A percentile compares a stretch with the other conserved stretches of the same genome.
Evolutionary conservation across 495 filamentous ascomycete genomes (phyloP).

Genomic region (Penicillium angulare): DNA sequence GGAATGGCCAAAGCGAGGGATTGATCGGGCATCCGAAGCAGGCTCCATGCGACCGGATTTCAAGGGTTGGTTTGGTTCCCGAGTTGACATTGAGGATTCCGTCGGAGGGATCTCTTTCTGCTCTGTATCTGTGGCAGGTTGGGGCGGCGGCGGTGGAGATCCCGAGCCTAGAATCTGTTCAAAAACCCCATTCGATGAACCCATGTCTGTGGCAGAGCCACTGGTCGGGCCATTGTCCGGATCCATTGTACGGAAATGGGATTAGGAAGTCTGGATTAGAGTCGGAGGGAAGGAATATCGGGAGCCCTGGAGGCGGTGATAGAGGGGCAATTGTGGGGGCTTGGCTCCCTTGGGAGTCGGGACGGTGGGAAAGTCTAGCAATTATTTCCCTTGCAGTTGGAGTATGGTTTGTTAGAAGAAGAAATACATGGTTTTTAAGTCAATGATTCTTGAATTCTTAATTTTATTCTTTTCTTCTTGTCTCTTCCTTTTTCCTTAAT

Average conservation of each 20-base stretch:
- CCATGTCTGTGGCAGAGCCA: constrained; percentile 41
- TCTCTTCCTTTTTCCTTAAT: too few relatives aligned
- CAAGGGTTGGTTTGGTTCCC: constrained; percentile 5
- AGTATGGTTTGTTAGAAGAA: too few relatives aligned
- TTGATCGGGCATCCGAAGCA: constrained; percentile 21
- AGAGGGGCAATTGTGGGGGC: background rate
- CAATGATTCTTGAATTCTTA: too few relatives aligned
- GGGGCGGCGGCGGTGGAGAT: constrained; percentile 3
- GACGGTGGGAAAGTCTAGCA: background rate
- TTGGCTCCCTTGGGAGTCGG: background rate
- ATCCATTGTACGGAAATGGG: constrained; percentile 22
- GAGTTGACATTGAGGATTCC: constrained; percentile 14
- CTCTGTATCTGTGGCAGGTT: constrained; percentile 10
- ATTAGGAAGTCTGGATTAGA: constrained; percentile 44
- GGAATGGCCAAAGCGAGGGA: constrained; percentile 35
- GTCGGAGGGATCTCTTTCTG: constrained; percentile 16
- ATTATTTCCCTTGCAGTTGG: too few relatives aligned
- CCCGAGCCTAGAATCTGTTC: constrained; percentile 8
- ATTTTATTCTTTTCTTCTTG: too few relatives aligned
- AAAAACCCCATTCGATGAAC: constrained; percentile 9
- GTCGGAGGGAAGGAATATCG: background rate
- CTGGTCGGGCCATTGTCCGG: constrained; percentile 17
- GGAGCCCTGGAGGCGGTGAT: background rate
- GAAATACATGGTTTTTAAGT: too few relatives aligned
- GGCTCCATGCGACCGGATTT: constrained; percentile 23